Percentiles rank a stretch among this genome's conserved stretches.
Conservation (phyloP, 768 basidiomycete species). For the Leucosporidium scottii region DNA sequence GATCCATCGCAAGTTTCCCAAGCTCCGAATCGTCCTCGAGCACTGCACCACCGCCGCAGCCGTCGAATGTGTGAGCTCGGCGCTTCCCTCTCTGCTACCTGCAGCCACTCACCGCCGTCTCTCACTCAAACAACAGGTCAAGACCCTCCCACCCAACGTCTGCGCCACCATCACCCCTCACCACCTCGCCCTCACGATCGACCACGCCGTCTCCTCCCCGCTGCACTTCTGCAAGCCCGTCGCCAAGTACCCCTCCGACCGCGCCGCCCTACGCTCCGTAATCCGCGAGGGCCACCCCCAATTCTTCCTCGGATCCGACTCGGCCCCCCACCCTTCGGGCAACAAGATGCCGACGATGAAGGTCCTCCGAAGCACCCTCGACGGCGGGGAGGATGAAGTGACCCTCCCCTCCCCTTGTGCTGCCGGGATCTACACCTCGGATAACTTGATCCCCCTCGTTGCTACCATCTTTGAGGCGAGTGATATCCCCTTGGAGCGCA, state of each 20-base stretch:
- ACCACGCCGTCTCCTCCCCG: constrained; percentile 92
- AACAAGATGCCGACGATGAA: constrained; percentile 39
- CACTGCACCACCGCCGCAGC: constrained; percentile 92
- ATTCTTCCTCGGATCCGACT: constrained; percentile 96
- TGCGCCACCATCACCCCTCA: constrained; percentile 97
- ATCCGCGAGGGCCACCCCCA: constrained; percentile 66
- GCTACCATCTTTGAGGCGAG: constrained; percentile 85
- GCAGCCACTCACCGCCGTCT: neutral
- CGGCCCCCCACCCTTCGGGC: constrained; percentile 73
- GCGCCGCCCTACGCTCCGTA: constrained; percentile 69
- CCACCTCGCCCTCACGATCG: constrained; percentile 85
- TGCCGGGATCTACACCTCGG: constrained; percentile 92
- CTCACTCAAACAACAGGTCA: constrained; percentile 40
- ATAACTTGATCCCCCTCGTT: constrained; percentile 79
- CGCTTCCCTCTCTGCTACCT: constrained; percentile 40
- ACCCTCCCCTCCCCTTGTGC: constrained; percentile 70
- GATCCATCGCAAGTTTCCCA: constrained; percentile 75
- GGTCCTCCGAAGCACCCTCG: constrained; percentile 25
- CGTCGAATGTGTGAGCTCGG: constrained; percentile 67
- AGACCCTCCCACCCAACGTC: constrained; percentile 61
- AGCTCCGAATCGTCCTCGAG: constrained; percentile 88
- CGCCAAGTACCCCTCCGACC: constrained; percentile 89
- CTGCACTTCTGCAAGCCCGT: constrained; percentile 98
- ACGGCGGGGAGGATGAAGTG: constrained; percentile 56
- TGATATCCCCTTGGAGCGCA: constrained; percentile 72